Percentiles rank a stretch among this genome's conserved stretches.
These are phyloP conservation scores for Juncus effusus DNA, from an alignment of 176 grass and related monocot species.

Conservation along the genomic window DNA sequence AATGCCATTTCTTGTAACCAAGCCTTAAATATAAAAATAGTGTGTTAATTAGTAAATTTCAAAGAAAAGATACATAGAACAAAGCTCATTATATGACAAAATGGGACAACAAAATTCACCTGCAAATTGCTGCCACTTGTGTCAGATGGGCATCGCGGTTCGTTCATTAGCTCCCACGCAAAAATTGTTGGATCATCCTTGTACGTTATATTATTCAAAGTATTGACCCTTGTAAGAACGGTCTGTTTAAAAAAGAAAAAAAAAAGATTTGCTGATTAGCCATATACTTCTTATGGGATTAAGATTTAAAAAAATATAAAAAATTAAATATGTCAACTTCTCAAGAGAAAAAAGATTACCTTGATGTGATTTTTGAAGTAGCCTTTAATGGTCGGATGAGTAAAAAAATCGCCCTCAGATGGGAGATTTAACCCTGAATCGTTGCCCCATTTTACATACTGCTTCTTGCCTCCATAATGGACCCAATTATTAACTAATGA, in stretches of 20 bases:
- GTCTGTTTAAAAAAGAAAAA: conserved; percentile 27
- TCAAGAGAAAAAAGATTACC: conserved; percentile 17
- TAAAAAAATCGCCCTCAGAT: conserved; percentile 61
- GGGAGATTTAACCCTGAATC: conserved; percentile 38
- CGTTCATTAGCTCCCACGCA: conserved; percentile 78
- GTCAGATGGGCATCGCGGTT: conserved; percentile 55
- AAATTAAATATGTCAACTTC: neutral
- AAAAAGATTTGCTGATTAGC: neutral
- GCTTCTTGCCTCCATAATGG: conserved; percentile 56
- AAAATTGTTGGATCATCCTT: conserved; percentile 71
- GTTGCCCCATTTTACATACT: conserved; percentile 58
- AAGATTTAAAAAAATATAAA: no score
- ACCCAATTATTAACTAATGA: conserved; percentile 62
- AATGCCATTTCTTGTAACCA: conserved; percentile 82
- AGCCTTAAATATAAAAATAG: conserved; percentile 17
- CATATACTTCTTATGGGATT: neutral
- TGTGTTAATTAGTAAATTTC: neutral
- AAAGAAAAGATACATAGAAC: no score
- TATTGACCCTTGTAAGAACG: conserved; percentile 57
- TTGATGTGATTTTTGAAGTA: conserved; percentile 55
- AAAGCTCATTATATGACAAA: no score
- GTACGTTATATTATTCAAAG: conserved; percentile 52
- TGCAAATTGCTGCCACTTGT: conserved; percentile 50
- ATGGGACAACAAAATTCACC: conserved; percentile 1
- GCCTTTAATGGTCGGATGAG: conserved; percentile 39